Conservation (phyloP, 2,329 filamentous ascomycete species). For the Penicillium sp. region DNA sequence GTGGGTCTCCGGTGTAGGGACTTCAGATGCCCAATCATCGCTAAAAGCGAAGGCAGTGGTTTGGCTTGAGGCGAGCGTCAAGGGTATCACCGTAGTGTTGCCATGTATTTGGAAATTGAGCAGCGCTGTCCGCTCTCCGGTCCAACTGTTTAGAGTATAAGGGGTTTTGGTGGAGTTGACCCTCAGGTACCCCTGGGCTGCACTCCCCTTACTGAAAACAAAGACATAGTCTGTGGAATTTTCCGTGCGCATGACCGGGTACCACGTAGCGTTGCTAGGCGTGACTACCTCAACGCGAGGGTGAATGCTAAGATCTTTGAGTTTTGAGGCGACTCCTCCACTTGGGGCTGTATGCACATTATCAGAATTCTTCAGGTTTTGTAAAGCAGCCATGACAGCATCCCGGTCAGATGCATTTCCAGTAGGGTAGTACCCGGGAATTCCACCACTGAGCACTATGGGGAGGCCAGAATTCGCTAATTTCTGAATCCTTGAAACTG, state of each 20-base stretch:
- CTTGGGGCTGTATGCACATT: conserved; percentile 40
- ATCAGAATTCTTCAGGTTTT: conserved; percentile 19
- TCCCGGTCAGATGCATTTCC: conserved; percentile 14
- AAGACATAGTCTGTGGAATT: conserved; percentile 38
- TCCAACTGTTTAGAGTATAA: conserved; percentile 46
- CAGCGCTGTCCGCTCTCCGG: conserved; percentile 38
- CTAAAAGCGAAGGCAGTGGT: conserved; percentile 41
- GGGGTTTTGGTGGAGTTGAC: conserved; percentile 35
- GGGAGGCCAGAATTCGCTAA: conserved; percentile 45
- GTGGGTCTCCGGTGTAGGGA: neutral
- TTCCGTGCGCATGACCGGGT: conserved; percentile 40
- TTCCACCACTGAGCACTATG: conserved; percentile 44
- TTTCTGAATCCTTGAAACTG: conserved; percentile 34
- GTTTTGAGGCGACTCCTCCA: conserved; percentile 31
- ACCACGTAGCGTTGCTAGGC: conserved; percentile 31
- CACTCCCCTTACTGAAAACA: conserved; percentile 42
- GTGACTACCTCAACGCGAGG: conserved; percentile 32
- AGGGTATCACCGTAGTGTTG: conserved; percentile 32
- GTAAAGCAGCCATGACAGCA: conserved; percentile 20
- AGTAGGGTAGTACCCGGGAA: conserved; percentile 28
- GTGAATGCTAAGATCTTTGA: conserved; percentile 33
- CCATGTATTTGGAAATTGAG: conserved; percentile 31
- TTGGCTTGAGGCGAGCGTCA: conserved; percentile 43
- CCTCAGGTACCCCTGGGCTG: conserved; percentile 24
- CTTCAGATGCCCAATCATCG: neutral